A percentile compares a stretch with the other conserved stretches of the same genome.
phyloP scores from a whole-genome alignment of 805 yeast genomes.

The Candida ponderosae region DNA sequence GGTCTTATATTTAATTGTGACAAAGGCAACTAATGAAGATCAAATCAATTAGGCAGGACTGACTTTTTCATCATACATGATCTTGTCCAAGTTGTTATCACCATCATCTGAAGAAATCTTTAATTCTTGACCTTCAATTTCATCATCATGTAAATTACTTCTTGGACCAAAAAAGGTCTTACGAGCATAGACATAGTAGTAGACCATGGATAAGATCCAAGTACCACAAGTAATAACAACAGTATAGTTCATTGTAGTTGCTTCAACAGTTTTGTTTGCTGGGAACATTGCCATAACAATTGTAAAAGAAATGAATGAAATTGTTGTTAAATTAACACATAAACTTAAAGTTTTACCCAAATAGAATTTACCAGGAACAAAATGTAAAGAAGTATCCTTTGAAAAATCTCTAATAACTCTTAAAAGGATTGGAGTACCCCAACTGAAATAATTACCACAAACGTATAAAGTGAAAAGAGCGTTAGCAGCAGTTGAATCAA shows the following conservation, averaged over 20 bases:
- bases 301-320: slow-evolving; percentile 39
- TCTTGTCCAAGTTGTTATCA: too few relatives aligned
- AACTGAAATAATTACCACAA: slow-evolving; percentile 55
- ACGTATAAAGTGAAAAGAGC: slow-evolving; percentile 63
- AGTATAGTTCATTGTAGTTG: slow-evolving; percentile 57
- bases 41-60: too few relatives aligned
- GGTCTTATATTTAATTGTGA: too few relatives aligned
- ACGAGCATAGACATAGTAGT: slow-evolving; percentile 45
- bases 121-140: too few relatives aligned
- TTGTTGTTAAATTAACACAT: slow-evolving; percentile 36
- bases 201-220: slow-evolving; percentile 45
- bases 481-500: slow-evolving; percentile 51
- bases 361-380: slow-evolving; percentile 57
- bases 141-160: slow-evolving; percentile 3
- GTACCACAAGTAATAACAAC: slow-evolving; percentile 55
- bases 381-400: slow-evolving; percentile 25
- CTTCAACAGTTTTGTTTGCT: slow-evolving; percentile 29
- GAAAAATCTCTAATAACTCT: slow-evolving; percentile 34
- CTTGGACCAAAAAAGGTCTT: slow-evolving; percentile 52
- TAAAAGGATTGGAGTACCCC: slow-evolving; percentile 54
- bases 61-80: too few relatives aligned
- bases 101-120: too few relatives aligned
- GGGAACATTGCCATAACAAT: slow-evolving; percentile 59
- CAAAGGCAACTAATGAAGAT: too few relatives aligned
- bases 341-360: slow-evolving; percentile 40